Evolutionary conservation across 805 yeast species (phyloP).

Genomic region (Wickerhamomyces bovis): DNA sequence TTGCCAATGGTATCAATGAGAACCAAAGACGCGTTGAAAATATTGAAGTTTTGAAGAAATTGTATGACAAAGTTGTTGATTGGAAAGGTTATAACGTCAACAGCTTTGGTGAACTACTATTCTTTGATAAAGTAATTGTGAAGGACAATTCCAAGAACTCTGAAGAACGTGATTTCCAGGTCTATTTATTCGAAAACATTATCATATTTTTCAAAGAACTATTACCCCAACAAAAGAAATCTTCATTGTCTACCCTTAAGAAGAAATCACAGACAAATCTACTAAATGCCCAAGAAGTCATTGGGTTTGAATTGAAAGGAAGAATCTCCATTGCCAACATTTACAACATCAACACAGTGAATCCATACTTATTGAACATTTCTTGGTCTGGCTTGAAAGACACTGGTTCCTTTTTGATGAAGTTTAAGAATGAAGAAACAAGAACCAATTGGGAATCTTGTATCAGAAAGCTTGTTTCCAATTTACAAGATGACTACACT

Average conservation of each 20-base stretch:
- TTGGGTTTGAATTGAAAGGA: constrained; percentile 64
- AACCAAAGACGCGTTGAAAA: constrained; percentile 91
- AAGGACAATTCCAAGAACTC: constrained; percentile 47
- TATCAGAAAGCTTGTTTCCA: constrained; percentile 40
- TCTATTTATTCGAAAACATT: constrained; percentile 77
- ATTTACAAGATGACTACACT: constrained; percentile 24
- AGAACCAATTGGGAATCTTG: constrained; percentile 78
- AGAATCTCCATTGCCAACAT: constrained; percentile 73
- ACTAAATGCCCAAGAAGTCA: constrained; percentile 16
- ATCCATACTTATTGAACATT: constrained; percentile 55
- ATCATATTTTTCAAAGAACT: constrained; percentile 60
- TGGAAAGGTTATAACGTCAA: constrained; percentile 86
- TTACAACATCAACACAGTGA: constrained; percentile 36
- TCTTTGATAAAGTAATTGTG: constrained; percentile 65
- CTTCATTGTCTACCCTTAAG: constrained; percentile 39
- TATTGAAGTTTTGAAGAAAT: constrained; percentile 57
- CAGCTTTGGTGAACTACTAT: constrained; percentile 80
- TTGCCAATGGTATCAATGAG: constrained; percentile 86
- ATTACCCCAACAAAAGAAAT: constrained; percentile 38
- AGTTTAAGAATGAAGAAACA: constrained; percentile 78
- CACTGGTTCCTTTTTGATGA: constrained; percentile 76
- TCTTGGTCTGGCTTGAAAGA: constrained; percentile 86
- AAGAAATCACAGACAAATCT: constrained; percentile 28
- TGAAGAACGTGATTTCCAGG: constrained; percentile 80
- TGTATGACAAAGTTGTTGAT: constrained; percentile 71